These are phyloP conservation scores for Calophaca sinica DNA, from an alignment of 306 rosid genomes.

Conservation along the genomic window DNA sequence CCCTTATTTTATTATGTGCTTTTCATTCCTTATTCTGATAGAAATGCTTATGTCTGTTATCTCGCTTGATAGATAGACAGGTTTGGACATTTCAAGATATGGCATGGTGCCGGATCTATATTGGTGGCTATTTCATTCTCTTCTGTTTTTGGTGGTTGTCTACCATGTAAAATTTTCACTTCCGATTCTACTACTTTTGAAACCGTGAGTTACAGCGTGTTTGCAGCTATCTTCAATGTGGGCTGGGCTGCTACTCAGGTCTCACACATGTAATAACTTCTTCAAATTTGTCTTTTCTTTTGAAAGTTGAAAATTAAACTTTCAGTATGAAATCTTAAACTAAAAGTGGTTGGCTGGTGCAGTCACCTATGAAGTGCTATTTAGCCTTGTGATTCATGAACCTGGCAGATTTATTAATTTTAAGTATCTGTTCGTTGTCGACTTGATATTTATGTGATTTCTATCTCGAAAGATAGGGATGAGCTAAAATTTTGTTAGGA, in stretches of 20 bases:
- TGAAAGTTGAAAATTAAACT: conserved; percentile 25
- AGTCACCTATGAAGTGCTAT: conserved; percentile 20
- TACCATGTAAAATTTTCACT: conserved; percentile 72
- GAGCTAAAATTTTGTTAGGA: conserved; percentile 2
- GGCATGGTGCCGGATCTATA: conserved; percentile 97
- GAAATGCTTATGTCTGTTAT: conserved; percentile 37
- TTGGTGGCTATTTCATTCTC: conserved; percentile 98
- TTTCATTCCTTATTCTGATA: conserved; percentile 37
- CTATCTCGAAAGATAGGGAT: conserved; percentile 8
- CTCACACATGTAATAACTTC: conserved; percentile 84
- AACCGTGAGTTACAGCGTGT: conserved; percentile 85
- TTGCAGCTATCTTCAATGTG: conserved; percentile 91
- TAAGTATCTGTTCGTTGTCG: conserved; percentile 1
- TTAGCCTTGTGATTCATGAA: background rate
- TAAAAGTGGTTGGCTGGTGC: conserved; percentile 20
- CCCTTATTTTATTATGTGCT: conserved; percentile 19
- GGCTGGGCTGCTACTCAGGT: conserved; percentile 99
- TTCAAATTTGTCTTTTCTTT: conserved; percentile 27
- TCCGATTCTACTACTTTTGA: conserved; percentile 59
- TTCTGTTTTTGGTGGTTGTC: conserved; percentile 92
- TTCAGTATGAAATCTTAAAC: conserved; percentile 10
- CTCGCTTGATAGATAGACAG: conserved; percentile 83
- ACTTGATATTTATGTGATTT: conserved; percentile 5
- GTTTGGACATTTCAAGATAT: conserved; percentile 93
- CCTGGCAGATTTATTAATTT: conserved; percentile 1